phyloP scores from a whole-genome alignment of 495 filamentous ascomycete species.

The Schizothecium vesticola region DNA sequence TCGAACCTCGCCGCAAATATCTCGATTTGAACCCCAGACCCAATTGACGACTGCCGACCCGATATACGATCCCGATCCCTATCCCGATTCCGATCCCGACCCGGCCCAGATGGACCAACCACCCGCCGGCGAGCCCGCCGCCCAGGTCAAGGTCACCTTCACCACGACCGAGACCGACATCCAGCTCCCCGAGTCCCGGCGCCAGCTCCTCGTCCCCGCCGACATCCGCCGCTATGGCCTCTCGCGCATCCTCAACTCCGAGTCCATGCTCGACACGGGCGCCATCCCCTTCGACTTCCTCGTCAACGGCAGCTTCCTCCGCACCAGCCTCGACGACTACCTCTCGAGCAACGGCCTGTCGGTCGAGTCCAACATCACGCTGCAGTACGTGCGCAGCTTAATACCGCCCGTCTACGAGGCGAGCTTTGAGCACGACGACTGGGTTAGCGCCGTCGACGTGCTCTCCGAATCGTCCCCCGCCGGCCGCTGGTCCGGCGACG shows the following conservation, averaged over 20 bases:
- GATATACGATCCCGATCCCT: background rate
- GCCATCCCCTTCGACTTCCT: slow-evolving; percentile 95
- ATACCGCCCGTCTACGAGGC: slow-evolving; percentile 81
- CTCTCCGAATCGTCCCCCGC: slow-evolving; percentile 62
- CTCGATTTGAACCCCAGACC: background rate
- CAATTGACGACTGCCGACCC: background rate
- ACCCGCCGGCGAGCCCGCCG: slow-evolving; percentile 21
- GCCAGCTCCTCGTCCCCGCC: slow-evolving; percentile 53
- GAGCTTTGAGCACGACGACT: slow-evolving; percentile 92
- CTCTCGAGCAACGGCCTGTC: slow-evolving; percentile 80
- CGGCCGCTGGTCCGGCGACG: slow-evolving; percentile 47
- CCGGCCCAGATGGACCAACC: slow-evolving; percentile 23
- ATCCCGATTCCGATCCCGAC: background rate
- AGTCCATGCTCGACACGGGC: slow-evolving; percentile 68
- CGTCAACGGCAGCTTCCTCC: slow-evolving; percentile 83
- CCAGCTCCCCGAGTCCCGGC: slow-evolving; percentile 50
- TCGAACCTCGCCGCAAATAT: background rate
- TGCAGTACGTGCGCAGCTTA: slow-evolving; percentile 89
- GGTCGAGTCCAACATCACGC: slow-evolving; percentile 73
- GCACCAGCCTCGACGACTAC: slow-evolving; percentile 83
- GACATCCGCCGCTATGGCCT: slow-evolving; percentile 85
- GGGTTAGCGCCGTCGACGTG: slow-evolving; percentile 90
- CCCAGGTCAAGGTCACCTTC: slow-evolving; percentile 51
- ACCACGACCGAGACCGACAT: slow-evolving; percentile 52
- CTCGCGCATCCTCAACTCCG: slow-evolving; percentile 86